Evolutionary conservation across 257 asterid genomes (phyloP), one percentile per base, ranked within the genome.

Genomic region (Scutellaria minor): DNA sequence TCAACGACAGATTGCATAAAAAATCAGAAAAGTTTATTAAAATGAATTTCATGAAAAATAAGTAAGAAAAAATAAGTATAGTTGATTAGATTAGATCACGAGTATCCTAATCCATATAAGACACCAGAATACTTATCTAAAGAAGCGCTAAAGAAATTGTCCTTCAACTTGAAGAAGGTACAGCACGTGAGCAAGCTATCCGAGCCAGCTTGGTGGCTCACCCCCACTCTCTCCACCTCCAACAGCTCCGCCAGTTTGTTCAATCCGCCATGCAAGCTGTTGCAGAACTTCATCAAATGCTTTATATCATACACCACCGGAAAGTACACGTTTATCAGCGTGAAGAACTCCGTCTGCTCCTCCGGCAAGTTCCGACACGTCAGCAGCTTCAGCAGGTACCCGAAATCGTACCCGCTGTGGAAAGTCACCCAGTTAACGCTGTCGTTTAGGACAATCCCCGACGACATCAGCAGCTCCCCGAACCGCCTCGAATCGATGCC

Each of bases 351-450:
- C 2, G 14, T 20, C 51, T 75, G 89, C 6, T 79, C 64, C 18
- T 85, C 89, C 5, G 89, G 89, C 75, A 85, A 50, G 20, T 51
- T 41, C 74, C 67, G 67, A 44, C 89, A 72, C 2, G 83, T 80
- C 74, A 85, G 53, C 3, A 82, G 40, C 85, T 82, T 85, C 44
- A 85, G 13, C 77, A 85, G 53, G 68, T 85, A 85, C 66, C 89
- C 89, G 45, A 85, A 85, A 77, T 85, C 89, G 40, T 85, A 85
- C 11, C 83, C 89, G 15, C 89, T 80, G 6, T 85, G 87, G 65
- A 85, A 82, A 0, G 89, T 85, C 13, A 85, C 79, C 89, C 89
- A 85, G 13, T 41, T 60, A 24, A 82, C 83, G 42, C 51, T 50
- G 57, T 80, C 83, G 12, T 85, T 85, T 66, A 85, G 44, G 27